A percentile compares a stretch with the other conserved stretches of the same genome.
Conservation (phyloP, 106 monocot genomes). For the Allium sativum region DNA sequence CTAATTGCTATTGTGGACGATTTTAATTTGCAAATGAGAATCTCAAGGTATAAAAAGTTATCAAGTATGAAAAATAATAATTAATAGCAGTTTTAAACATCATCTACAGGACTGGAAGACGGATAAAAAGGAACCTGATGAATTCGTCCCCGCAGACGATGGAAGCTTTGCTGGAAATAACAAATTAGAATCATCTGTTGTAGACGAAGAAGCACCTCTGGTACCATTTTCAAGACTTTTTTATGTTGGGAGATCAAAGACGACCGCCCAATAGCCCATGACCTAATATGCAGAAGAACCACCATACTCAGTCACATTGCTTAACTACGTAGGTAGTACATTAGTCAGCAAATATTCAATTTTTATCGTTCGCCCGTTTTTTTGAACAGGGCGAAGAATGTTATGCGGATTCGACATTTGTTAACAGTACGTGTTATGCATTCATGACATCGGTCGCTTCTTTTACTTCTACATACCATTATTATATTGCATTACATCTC, state of each 20-base stretch:
- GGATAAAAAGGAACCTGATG: conserved; percentile 53
- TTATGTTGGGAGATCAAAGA: conserved; percentile 8
- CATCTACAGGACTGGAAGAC: conserved; percentile 51
- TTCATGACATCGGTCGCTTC: too few species aligned
- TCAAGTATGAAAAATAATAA: not conserved
- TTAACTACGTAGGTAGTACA: too few species aligned
- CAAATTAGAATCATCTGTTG: conserved; percentile 10
- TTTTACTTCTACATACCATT: too few species aligned
- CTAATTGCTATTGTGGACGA: not conserved
- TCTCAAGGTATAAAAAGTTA: not conserved
- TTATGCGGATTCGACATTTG: too few species aligned
- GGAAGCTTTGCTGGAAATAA: conserved; percentile 1
- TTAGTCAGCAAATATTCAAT: too few species aligned
- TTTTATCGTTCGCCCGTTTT: too few species aligned
- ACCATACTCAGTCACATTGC: too few species aligned
- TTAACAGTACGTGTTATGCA: too few species aligned
- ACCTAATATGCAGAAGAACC: not conserved
- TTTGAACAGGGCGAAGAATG: too few species aligned
- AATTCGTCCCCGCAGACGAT: conserved; percentile 1
- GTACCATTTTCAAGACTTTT: conserved; percentile 11
- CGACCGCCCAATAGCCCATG: conserved; percentile 1
- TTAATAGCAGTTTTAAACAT: not conserved
- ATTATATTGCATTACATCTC: too few species aligned
- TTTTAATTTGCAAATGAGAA: not conserved
- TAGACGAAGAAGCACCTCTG: conserved; percentile 65